A percentile compares a stretch with the other conserved stretches of the same genome.
Evolutionary conservation across 2,329 filamentous ascomycete species (phyloP).

Genomic region (Penicillium sp.): DNA sequence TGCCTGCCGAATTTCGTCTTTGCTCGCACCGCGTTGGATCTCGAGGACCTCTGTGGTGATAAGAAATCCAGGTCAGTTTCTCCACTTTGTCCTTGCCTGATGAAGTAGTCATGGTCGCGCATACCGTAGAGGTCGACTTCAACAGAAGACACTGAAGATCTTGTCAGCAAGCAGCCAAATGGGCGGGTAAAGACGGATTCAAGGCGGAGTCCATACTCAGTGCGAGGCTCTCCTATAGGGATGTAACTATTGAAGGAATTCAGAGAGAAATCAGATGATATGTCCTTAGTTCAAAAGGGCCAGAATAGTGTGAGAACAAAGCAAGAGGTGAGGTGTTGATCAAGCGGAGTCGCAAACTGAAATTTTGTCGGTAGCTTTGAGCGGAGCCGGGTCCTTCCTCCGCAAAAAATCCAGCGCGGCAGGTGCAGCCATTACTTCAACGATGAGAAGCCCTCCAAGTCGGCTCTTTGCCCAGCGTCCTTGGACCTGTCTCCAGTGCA

Average conservation of each 20-base stretch:
- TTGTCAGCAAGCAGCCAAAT: conserved; percentile 18
- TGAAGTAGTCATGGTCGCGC: conserved; percentile 12
- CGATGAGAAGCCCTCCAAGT: conserved; percentile 29
- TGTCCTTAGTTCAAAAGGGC: background rate
- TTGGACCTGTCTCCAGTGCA: conserved; percentile 38
- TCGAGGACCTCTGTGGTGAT: conserved; percentile 65
- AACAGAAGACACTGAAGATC: conserved; percentile 30
- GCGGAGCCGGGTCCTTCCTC: conserved; percentile 19
- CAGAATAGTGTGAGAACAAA: background rate
- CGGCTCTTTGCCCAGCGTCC: conserved; percentile 28
- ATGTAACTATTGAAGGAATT: background rate
- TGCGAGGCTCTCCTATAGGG: background rate
- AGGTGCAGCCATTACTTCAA: background rate
- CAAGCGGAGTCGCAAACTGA: conserved; percentile 16
- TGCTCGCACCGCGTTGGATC: conserved; percentile 65
- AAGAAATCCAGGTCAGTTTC: conserved; percentile 6
- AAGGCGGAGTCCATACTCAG: conserved; percentile 4
- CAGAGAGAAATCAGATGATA: background rate
- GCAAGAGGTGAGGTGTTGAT: conserved; percentile 4
- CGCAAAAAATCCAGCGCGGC: conserved; percentile 14
- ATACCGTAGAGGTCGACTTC: conserved; percentile 60
- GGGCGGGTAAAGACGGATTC: background rate
- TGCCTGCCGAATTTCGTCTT: conserved; percentile 86
- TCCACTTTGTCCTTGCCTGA: background rate
- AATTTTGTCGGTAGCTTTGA: conserved; percentile 24